These are phyloP conservation scores for Phytopythium sindhum DNA, from an alignment of 352 stramenopile genomes.

Conservation along the genomic window DNA sequence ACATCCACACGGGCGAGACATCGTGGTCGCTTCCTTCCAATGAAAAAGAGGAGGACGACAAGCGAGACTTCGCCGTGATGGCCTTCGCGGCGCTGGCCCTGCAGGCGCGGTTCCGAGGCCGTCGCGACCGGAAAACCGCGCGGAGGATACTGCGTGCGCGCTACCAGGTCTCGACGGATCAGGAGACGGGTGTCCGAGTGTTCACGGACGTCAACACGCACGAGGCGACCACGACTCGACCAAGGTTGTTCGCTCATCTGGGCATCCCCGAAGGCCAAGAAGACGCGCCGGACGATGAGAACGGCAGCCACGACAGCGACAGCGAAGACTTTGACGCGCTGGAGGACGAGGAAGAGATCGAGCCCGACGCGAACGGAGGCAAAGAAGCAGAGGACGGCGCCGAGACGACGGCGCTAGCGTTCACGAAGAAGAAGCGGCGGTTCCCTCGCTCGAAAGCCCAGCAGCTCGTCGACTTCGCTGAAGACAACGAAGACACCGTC, in stretches of 20 bases:
- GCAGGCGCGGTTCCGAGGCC: slow-evolving; percentile 46
- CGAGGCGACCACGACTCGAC: slow-evolving; percentile 34
- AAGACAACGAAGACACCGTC: slow-evolving; percentile 26
- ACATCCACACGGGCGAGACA: slow-evolving; percentile 58
- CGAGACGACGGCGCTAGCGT: slow-evolving; percentile 6
- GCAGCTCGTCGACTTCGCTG: slow-evolving; percentile 44
- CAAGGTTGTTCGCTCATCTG: slow-evolving; percentile 32
- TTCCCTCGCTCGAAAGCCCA: slow-evolving; percentile 58
- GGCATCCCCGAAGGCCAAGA: slow-evolving; percentile 20
- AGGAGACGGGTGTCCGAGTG: slow-evolving; percentile 28
- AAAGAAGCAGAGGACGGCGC: slow-evolving; percentile 21
- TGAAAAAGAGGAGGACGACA: slow-evolving; percentile 14
- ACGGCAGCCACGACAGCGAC: slow-evolving; percentile 22
- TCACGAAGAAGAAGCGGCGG: slow-evolving; percentile 23
- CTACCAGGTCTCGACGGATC: slow-evolving; percentile 37
- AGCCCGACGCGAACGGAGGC: slow-evolving; percentile 16
- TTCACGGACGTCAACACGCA: slow-evolving; percentile 44
- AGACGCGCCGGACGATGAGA: slow-evolving; percentile 14
- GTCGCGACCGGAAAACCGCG: slow-evolving; percentile 25
- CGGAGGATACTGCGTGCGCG: slow-evolving; percentile 25
- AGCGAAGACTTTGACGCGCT: slow-evolving; percentile 42
- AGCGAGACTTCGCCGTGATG: slow-evolving; percentile 38
- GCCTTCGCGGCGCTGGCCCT: slow-evolving; percentile 40
- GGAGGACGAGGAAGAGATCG: slow-evolving; percentile 18
- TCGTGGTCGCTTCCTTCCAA: slow-evolving; percentile 50